Evolutionary conservation across 805 yeast species (phyloP).

Genomic region (Yamadazyma laniorum): DNA sequence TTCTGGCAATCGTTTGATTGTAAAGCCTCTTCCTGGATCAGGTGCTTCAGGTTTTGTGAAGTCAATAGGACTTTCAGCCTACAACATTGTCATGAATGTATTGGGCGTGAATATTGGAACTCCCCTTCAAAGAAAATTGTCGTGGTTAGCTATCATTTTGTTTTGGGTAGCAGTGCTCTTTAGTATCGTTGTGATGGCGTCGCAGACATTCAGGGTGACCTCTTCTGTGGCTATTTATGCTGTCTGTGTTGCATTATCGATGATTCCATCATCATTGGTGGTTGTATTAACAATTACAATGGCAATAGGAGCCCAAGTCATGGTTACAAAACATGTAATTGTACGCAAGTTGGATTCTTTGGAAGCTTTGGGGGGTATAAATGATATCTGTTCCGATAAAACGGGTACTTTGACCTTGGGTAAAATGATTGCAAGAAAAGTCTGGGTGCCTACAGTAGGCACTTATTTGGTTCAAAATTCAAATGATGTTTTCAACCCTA

Average conservation of each 20-base stretch:
- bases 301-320: conserved; percentile 77
- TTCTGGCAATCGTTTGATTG: conserved; percentile 37
- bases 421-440: conserved; percentile 69
- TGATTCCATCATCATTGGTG: conserved; percentile 79
- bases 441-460: conserved; percentile 67
- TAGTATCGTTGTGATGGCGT: conserved; percentile 84
- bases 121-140: conserved; percentile 72
- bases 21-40: conserved; percentile 39
- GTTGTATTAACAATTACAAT: conserved; percentile 82
- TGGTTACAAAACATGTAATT: conserved; percentile 68
- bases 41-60: conserved; percentile 44
- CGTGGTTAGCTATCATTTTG: conserved; percentile 71
- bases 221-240: conserved; percentile 85
- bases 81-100: conserved; percentile 61
- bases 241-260: conserved; percentile 76
- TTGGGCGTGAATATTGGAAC: conserved; percentile 79
- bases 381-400: conserved; percentile 79
- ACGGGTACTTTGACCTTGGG: conserved; percentile 84
- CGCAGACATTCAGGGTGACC: conserved; percentile 72
- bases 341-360: conserved; percentile 75
- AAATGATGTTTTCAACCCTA: conserved; percentile 63
- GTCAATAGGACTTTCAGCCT: conserved; percentile 48
- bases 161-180: conserved; percentile 78
- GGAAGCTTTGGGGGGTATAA: conserved; percentile 76
- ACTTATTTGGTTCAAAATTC: conserved; percentile 53